phyloP scores from a whole-genome alignment of 345 rosid genomes.

The Citropsis articulata region DNA sequence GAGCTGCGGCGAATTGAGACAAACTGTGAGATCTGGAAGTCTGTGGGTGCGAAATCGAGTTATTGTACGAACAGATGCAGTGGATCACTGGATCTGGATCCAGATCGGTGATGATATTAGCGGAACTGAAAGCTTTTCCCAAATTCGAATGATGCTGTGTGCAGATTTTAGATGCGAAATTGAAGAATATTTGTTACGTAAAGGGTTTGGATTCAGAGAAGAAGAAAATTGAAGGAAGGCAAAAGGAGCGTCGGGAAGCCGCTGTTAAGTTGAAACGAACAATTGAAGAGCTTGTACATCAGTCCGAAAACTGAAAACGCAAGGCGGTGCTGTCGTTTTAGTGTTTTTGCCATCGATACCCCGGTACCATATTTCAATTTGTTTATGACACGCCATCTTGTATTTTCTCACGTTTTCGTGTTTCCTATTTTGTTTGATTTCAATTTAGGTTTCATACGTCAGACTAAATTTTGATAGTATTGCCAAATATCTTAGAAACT shows the following conservation, averaged over 20 bases:
- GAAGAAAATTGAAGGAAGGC: neutral
- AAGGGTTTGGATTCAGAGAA: neutral
- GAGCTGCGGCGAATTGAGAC: neutral
- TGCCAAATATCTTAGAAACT: too few species aligned
- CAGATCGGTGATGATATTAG: neutral
- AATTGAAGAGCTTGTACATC: too few species aligned
- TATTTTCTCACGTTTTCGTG: too few species aligned
- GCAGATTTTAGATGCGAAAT: neutral
- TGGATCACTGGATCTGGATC: constrained; percentile 7
- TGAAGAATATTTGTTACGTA: neutral
- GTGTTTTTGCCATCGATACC: too few species aligned
- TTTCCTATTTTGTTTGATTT: too few species aligned
- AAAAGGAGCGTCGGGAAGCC: neutral
- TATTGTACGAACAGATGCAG: neutral
- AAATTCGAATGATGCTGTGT: too few species aligned
- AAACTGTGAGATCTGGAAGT: constrained; percentile 6
- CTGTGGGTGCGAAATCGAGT: neutral
- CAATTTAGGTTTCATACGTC: too few species aligned
- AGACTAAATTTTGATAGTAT: too few species aligned
- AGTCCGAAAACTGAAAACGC: too few species aligned
- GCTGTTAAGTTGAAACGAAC: neutral
- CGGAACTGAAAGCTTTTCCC: neutral
- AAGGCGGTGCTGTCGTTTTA: too few species aligned
- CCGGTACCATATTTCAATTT: too few species aligned
- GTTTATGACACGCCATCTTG: too few species aligned